These are phyloP conservation scores for Nakazawaea holstii DNA, from an alignment of 805 yeast species.

Conservation along the genomic window DNA sequence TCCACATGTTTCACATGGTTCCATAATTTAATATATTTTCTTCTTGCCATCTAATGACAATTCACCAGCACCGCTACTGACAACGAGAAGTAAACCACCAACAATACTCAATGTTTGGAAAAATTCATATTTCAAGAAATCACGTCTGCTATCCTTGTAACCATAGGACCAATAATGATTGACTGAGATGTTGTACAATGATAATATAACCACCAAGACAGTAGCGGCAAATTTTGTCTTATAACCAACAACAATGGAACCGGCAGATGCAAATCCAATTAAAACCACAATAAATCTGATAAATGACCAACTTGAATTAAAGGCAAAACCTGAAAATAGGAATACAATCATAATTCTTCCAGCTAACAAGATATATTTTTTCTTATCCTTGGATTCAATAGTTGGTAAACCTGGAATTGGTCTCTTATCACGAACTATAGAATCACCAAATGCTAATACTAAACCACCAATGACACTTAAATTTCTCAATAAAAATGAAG, in stretches of 20 bases:
- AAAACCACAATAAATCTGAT: slow-evolving; percentile 59
- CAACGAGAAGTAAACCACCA: slow-evolving; percentile 88
- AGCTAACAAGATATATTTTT: slow-evolving; percentile 77
- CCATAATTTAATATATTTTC: slow-evolving; percentile 75
- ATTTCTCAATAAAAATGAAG: slow-evolving; percentile 79
- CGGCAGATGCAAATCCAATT: slow-evolving; percentile 64
- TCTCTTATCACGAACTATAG: slow-evolving; percentile 72
- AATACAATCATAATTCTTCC: slow-evolving; percentile 85
- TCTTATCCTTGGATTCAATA: slow-evolving; percentile 65
- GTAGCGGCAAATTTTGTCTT: slow-evolving; percentile 87
- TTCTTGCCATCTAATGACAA: slow-evolving; percentile 92
- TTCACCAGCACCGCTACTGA: slow-evolving; percentile 95
- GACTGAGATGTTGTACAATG: slow-evolving; percentile 68
- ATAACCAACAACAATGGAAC: slow-evolving; percentile 84
- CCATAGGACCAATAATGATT: slow-evolving; percentile 89
- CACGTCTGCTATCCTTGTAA: slow-evolving; percentile 70
- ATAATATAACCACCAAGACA: slow-evolving; percentile 59
- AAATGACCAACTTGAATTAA: slow-evolving; percentile 68
- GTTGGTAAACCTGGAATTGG: slow-evolving; percentile 73
- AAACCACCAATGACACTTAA: slow-evolving; percentile 90
- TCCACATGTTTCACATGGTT: no score
- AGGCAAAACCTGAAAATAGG: slow-evolving; percentile 78
- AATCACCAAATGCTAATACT: slow-evolving; percentile 79
- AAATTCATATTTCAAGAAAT: slow-evolving; percentile 85
- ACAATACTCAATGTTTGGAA: slow-evolving; percentile 93